Evolutionary conservation across 2,329 filamentous ascomycete genomes (phyloP).

Genomic region (Mycocentrospora acerina): DNA sequence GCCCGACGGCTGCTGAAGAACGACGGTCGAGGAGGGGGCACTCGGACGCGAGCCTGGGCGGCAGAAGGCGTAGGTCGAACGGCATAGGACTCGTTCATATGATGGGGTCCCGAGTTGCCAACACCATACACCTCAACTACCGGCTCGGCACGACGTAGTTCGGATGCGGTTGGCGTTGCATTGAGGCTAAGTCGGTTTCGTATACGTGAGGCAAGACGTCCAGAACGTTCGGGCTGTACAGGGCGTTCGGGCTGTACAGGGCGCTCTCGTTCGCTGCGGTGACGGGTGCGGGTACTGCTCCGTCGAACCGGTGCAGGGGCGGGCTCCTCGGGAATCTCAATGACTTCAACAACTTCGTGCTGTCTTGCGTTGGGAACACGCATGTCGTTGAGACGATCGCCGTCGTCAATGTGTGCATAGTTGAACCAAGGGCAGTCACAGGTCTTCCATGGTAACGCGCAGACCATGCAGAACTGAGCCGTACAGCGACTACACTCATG

Average conservation of each 20-base stretch:
- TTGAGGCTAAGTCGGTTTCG: constrained; percentile 47
- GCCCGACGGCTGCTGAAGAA: constrained; percentile 30
- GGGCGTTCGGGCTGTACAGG: constrained; percentile 51
- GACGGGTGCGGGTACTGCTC: constrained; percentile 27
- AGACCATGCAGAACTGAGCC: constrained; percentile 85
- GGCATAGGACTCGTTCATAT: constrained; percentile 58
- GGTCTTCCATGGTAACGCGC: constrained; percentile 77
- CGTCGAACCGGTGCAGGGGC: constrained; percentile 28
- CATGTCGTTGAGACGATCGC: constrained; percentile 52
- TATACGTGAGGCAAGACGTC: constrained; percentile 50
- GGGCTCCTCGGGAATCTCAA: constrained; percentile 30
- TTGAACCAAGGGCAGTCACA: constrained; percentile 84
- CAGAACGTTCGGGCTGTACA: constrained; percentile 52
- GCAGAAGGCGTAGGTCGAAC: constrained; percentile 32
- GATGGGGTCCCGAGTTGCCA: constrained; percentile 58
- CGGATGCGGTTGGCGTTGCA: constrained; percentile 21
- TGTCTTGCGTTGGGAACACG: constrained; percentile 32
- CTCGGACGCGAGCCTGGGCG: constrained; percentile 28
- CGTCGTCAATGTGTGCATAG: constrained; percentile 53
- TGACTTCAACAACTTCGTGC: constrained; percentile 32
- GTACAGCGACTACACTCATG: constrained; percentile 63
- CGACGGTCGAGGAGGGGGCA: constrained; percentile 21
- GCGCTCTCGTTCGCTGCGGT: constrained; percentile 35
- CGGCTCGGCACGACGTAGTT: constrained; percentile 40
- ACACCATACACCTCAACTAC: constrained; percentile 52